Evolutionary conservation across 768 basidiomycete genomes (phyloP).

Genomic region (Hericium rajendrae): DNA sequence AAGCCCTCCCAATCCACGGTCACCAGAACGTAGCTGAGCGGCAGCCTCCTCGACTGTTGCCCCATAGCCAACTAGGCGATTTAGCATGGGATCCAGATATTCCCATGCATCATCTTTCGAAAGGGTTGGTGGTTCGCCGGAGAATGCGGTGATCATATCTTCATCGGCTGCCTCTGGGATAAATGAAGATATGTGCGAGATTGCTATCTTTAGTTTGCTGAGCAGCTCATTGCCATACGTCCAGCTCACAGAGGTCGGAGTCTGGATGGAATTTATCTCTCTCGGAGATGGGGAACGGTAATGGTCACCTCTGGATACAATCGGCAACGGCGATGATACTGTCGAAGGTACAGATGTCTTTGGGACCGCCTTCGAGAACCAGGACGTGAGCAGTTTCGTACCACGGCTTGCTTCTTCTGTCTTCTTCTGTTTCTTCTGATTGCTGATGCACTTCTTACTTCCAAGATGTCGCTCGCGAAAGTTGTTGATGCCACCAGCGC

Average conservation of each 20-base stretch:
- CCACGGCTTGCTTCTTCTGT: not conserved
- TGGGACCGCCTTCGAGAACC: not conserved
- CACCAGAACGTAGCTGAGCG: not conserved
- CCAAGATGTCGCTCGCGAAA: not conserved
- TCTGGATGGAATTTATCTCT: too few relatives aligned
- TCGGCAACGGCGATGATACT: not conserved
- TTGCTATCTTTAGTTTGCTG: too few relatives aligned
- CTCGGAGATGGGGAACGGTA: too few relatives aligned
- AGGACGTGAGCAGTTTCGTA: not conserved
- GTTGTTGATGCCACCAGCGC: not conserved
- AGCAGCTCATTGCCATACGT: too few relatives aligned
- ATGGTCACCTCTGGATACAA: too few relatives aligned
- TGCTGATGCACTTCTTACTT: not conserved
- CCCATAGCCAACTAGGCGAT: not conserved
- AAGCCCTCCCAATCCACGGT: not conserved
- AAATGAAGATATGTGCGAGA: too few relatives aligned
- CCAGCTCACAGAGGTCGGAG: too few relatives aligned
- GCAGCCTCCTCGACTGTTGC: not conserved
- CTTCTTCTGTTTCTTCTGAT: not conserved
- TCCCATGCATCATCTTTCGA: too few relatives aligned
- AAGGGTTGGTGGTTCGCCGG: too few relatives aligned
- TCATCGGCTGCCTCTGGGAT: too few relatives aligned
- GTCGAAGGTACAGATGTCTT: not conserved
- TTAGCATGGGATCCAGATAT: too few relatives aligned
- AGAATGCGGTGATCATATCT: too few relatives aligned